Percentiles rank a stretch among this genome's conserved stretches.
Conservation (phyloP, 2,329 filamentous ascomycete genomes). For the Sporothrix protearum region DNA sequence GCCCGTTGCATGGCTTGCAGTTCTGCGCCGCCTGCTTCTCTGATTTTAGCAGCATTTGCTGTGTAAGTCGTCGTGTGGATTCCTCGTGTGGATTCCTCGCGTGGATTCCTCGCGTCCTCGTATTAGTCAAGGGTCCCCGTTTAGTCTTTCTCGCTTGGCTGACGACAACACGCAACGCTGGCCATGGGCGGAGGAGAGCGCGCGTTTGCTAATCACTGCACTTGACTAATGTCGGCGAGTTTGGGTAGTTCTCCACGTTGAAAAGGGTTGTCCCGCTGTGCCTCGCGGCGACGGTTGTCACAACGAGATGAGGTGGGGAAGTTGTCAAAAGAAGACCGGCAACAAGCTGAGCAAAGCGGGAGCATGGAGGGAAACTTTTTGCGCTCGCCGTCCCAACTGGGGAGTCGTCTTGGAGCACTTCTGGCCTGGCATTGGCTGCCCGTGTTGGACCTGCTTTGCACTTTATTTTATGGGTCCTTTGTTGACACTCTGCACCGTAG, state of each 20-base stretch:
- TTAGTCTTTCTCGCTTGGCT: background rate
- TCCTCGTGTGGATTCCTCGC: background rate
- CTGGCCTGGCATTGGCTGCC: background rate
- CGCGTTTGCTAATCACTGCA: background rate
- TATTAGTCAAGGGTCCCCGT: background rate
- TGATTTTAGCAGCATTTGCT: background rate
- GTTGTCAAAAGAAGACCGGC: background rate
- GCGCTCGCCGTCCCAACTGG: slow-evolving; percentile 3
- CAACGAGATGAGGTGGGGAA: background rate
- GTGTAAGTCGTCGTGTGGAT: background rate
- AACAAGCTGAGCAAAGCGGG: background rate
- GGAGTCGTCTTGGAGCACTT: background rate
- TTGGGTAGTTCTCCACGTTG: background rate
- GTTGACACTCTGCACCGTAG: background rate
- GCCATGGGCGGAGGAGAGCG: background rate
- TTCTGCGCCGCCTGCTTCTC: background rate
- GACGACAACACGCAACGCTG: background rate
- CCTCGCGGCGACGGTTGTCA: background rate
- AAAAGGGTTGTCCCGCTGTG: background rate
- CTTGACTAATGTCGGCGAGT: background rate
- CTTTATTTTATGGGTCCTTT: background rate
- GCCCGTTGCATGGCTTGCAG: background rate
- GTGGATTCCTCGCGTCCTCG: background rate
- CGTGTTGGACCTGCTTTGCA: background rate
- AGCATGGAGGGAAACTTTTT: slow-evolving; percentile 6